Percentiles rank a stretch among this genome's conserved stretches.
Conservation (phyloP, 2,329 filamentous ascomycete genomes). For the Sporothrix pseudoabietina region DNA sequence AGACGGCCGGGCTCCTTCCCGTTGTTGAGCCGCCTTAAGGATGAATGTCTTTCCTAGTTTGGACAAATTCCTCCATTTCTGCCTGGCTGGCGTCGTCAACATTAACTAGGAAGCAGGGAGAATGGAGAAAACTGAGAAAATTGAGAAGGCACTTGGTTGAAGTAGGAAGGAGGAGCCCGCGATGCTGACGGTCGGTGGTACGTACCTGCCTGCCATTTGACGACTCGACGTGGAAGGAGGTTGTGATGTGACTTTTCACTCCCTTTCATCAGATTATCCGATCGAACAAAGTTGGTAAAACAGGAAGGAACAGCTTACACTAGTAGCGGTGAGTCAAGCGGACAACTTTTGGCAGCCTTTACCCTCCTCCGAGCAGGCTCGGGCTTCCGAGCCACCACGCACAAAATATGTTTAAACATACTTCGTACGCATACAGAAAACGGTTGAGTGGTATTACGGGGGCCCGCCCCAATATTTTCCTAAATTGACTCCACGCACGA, state of each 20-base stretch:
- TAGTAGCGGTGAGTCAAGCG: constrained; percentile 14
- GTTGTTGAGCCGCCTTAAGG: neutral
- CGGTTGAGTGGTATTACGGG: neutral
- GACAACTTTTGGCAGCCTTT: neutral
- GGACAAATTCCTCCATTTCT: neutral
- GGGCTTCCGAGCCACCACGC: constrained; percentile 13
- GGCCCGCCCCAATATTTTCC: neutral
- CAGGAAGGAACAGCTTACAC: neutral
- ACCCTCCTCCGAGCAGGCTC: neutral
- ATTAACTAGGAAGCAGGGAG: neutral
- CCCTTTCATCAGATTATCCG: neutral
- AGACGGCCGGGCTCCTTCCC: constrained; percentile 6
- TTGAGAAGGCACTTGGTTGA: neutral
- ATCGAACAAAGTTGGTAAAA: neutral
- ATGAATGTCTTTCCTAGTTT: neutral
- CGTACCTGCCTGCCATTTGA: neutral
- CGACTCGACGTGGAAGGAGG: neutral
- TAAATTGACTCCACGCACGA: constrained; percentile 9
- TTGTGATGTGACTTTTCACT: neutral
- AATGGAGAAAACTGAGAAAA: neutral
- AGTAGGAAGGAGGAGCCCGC: neutral
- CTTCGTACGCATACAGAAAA: neutral
- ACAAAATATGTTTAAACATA: neutral
- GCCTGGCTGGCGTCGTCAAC: constrained; percentile 19
- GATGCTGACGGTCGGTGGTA: neutral